Evolutionary conservation across 202 grass and related monocot species (phyloP), one percentile per base, ranked within the genome.

Genomic region (Panicum hallii): DNA sequence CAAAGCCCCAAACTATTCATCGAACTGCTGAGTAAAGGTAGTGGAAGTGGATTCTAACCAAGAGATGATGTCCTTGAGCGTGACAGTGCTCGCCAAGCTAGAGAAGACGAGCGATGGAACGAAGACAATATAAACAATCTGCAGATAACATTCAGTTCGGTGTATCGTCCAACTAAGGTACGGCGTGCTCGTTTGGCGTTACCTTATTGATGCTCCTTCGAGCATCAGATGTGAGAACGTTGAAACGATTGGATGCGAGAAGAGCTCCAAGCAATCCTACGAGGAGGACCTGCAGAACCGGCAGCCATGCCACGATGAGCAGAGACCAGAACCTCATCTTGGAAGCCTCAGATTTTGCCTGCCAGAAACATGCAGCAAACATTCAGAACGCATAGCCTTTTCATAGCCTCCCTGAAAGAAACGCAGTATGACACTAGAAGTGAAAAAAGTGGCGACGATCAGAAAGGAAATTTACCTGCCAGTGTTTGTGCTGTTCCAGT

Each of bases 121-220:
- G 46, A 96, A 96, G 7, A 86, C 86, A 1, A 63, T 28, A 22
- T 86, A 93, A 43, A 96, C 81, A 36, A 93, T 61, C 89, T 93
- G 44, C 40, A 46, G 15, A 42, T 32, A 20, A 34, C 9, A 67
- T 75, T 77, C 53, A 45, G 50, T 23, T 14, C n/a, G 5, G 20
- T 10, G 20, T 26, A 43, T 16, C 20, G 20, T 67, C 15, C 19
- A n/a, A 1, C 7, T 45, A 52, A 67, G 53, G 19, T 19, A n/a
- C 3, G 56, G 32, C 12, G 55, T 67, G 54, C 9, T 83, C 34
- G 36, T 81, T 15, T 67, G 40, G 63, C 63, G 53, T 71, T 78
- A 93, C 94, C 91, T 93, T 97, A 61, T 93, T 93, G 3, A 93
- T 82, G 67, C 88, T 50, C 79, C 68, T 90, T n/a, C 84, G 73